phyloP scores from a whole-genome alignment of 352 stramenopile genomes.

The Aphanomyces astaci region DNA sequence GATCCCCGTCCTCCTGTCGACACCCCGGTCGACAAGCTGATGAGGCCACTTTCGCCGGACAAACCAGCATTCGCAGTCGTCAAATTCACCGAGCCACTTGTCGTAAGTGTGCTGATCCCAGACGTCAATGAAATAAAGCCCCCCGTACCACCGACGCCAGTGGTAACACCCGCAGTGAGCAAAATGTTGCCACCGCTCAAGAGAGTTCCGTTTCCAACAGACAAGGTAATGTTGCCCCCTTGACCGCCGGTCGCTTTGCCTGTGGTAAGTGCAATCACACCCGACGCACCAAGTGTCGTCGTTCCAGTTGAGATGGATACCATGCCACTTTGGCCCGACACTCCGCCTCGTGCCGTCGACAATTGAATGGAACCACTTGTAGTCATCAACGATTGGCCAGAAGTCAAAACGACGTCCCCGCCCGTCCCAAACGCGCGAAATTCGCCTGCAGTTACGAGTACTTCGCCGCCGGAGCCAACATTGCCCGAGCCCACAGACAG shows the following conservation, averaged over 20 bases:
- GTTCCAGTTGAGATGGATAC: constrained; percentile 44
- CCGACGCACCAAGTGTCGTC: constrained; percentile 27
- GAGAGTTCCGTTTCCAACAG: constrained; percentile 27
- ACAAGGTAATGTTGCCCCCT: constrained; percentile 30
- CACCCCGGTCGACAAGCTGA: constrained; percentile 26
- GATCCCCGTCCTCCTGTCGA: constrained; percentile 43
- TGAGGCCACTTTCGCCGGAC: neutral
- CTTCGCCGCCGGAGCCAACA: constrained; percentile 36
- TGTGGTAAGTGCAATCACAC: constrained; percentile 29
- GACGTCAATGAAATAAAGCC: constrained; percentile 36
- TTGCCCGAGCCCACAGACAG: constrained; percentile 42
- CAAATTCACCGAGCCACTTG: constrained; percentile 7
- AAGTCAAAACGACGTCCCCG: constrained; percentile 43
- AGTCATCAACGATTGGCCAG: constrained; percentile 43
- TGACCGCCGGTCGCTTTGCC: constrained; percentile 27
- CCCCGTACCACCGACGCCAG: constrained; percentile 5
- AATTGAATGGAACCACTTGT: constrained; percentile 44
- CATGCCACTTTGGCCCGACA: constrained; percentile 56
- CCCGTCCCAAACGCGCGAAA: constrained; percentile 31
- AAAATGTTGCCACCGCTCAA: neutral
- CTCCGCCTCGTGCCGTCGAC: constrained; percentile 47
- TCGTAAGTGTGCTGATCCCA: constrained; percentile 28
- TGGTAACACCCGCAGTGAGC: neutral
- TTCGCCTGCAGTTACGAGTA: constrained; percentile 37
- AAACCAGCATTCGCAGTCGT: neutral